Percentiles rank a stretch among this genome's conserved stretches.
These are phyloP conservation scores for Daldinia eschscholtzii DNA, from an alignment of 2,329 filamentous ascomycete genomes.

Conservation along the genomic window DNA sequence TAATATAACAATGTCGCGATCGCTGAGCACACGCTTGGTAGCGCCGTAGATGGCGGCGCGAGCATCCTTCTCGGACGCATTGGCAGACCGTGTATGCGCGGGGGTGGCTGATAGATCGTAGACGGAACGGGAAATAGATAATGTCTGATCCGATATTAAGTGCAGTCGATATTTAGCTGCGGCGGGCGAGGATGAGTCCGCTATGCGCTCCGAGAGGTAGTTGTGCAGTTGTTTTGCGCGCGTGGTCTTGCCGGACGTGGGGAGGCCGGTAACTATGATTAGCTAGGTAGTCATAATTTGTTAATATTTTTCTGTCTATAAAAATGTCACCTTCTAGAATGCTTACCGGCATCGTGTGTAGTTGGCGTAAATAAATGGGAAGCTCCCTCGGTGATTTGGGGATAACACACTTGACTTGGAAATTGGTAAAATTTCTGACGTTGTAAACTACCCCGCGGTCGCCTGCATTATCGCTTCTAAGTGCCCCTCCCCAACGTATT, in stretches of 20 bases:
- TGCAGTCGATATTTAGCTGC: slow-evolving; percentile 72
- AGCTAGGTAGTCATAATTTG: slow-evolving; percentile 59
- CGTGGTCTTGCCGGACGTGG: slow-evolving; percentile 76
- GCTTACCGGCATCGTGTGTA: slow-evolving; percentile 2
- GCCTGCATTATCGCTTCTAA: background rate
- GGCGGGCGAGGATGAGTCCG: slow-evolving; percentile 45
- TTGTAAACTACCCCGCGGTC: slow-evolving; percentile 28
- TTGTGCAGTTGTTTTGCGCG: slow-evolving; percentile 74
- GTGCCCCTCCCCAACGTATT: slow-evolving; percentile 5
- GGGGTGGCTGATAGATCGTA: slow-evolving; percentile 75
- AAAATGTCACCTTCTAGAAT: background rate
- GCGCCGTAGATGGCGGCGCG: slow-evolving; percentile 81
- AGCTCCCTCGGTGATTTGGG: background rate
- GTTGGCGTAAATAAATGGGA: background rate
- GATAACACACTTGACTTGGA: slow-evolving; percentile 8
- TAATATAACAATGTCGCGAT: slow-evolving; percentile 81
- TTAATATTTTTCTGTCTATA: slow-evolving; percentile 1
- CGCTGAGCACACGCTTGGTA: slow-evolving; percentile 79
- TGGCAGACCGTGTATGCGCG: slow-evolving; percentile 75
- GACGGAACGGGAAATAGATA: slow-evolving; percentile 76
- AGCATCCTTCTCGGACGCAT: slow-evolving; percentile 83
- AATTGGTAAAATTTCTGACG: slow-evolving; percentile 30
- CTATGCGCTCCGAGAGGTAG: slow-evolving; percentile 72
- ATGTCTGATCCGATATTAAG: slow-evolving; percentile 78
- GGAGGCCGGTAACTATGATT: slow-evolving; percentile 75